These are phyloP conservation scores for Hypoxylon rickii DNA, from an alignment of 495 filamentous ascomycete genomes.

Conservation along the genomic window DNA sequence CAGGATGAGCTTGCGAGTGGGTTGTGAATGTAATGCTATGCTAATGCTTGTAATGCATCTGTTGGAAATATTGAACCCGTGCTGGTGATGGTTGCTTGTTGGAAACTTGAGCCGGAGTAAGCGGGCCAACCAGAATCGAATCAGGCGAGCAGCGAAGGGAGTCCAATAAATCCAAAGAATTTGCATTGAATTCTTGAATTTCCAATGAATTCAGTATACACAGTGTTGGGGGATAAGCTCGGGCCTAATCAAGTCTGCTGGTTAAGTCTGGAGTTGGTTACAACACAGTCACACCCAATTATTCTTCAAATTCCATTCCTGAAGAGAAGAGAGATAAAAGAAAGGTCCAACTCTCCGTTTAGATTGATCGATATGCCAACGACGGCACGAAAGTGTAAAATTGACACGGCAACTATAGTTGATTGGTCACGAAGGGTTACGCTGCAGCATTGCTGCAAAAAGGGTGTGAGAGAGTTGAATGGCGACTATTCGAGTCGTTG, in stretches of 20 bases:
- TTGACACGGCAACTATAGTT: slow-evolving; percentile 24
- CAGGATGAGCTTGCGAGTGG: too few species aligned
- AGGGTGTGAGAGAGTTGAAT: slow-evolving; percentile 1
- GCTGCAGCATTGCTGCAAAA: slow-evolving; percentile 15
- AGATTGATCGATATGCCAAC: slow-evolving; percentile 23
- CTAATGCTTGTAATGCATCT: slow-evolving; percentile 7
- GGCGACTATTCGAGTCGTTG: background rate
- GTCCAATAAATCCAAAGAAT: background rate
- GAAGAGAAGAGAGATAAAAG: too few species aligned
- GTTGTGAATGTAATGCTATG: background rate
- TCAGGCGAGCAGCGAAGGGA: background rate
- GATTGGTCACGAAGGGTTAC: slow-evolving; percentile 30
- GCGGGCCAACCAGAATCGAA: background rate
- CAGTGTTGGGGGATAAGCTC: background rate
- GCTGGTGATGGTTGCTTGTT: background rate
- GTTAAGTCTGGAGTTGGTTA: background rate
- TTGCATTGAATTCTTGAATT: background rate
- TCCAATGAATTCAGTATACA: too few species aligned
- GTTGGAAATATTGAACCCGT: slow-evolving; percentile 1
- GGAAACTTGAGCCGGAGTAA: background rate
- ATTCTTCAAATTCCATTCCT: slow-evolving; percentile 9
- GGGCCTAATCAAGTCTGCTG: background rate
- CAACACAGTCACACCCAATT: slow-evolving; percentile 9
- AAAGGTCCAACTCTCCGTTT: too few species aligned
- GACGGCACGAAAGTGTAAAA: slow-evolving; percentile 35